Evolutionary conservation across 2,329 filamentous ascomycete species (phyloP), one percentile per base, ranked within the genome.

Genomic region (Pleoardoris graminearum): DNA sequence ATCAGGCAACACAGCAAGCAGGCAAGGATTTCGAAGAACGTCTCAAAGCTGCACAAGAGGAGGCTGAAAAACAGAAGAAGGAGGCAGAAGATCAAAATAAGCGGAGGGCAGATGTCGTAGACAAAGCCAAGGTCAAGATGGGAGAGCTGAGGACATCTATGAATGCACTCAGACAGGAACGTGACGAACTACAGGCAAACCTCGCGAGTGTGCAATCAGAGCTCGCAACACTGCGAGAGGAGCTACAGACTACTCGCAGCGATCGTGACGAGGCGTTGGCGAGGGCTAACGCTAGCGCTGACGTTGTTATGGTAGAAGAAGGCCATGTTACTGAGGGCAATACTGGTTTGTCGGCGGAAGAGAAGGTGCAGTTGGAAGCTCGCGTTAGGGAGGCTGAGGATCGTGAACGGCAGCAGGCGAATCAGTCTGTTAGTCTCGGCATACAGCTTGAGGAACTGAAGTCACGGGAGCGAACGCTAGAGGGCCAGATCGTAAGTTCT

Each of bases 191-290:
- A 16, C 77, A 66, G 58, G 75, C 77, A 43, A 76, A 38, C 22
- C 43, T 54, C 16, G 48, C 71, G 25, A 79, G 77, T 44, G 21
- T 54, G 7, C 54, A 57, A 37, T 19, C 41, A 8, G 57, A 71
- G 36, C 60, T 73, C 22, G 50, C 39, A 1, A 48, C 55, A 8
- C 46, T 61, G 3, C 65, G 67, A 43, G 55, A 66, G 51, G 60
- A 85, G 55, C 77, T 96, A 11, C 80, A 86, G 46, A 75, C 78
- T 8, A 82, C 82, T 1, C 81, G 85, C 50, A 76, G 81, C 5
- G 85, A 91, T 62, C 79, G 88, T 38, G 88, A 91, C 50, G 78
- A 83, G 55, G 82, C 84, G 8, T 70, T 83, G 29, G 76, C 79
- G 22, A 74, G 75, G 38, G 69, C 75, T 5, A 62, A 67, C 36